Conservation (phyloP, 2,329 filamentous ascomycete genomes). For the Penicillium concentricum region DNA sequence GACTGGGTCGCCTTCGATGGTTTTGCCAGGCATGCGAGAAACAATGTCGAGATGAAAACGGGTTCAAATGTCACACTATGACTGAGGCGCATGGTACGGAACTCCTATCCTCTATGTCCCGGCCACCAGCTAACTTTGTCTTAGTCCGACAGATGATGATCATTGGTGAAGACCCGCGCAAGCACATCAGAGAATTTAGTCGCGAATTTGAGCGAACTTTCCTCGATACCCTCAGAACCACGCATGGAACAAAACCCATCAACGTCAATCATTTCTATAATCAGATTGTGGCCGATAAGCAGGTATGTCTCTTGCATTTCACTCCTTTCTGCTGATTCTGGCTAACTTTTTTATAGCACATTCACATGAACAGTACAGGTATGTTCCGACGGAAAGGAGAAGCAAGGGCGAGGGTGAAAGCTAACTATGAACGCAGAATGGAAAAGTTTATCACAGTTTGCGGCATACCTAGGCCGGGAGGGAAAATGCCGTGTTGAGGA, state of each 20-base stretch:
- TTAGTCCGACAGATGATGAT: conserved; percentile 78
- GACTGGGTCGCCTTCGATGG: conserved; percentile 77
- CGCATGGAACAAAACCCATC: conserved; percentile 87
- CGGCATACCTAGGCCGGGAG: conserved; percentile 80
- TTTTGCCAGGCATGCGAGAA: conserved; percentile 83
- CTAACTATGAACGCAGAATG: conserved; percentile 53
- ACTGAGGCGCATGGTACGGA: neutral
- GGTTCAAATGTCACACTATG: conserved; percentile 75
- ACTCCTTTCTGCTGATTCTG: neutral
- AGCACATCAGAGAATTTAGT: conserved; percentile 78
- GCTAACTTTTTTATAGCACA: conserved; percentile 51
- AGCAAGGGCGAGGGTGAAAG: neutral
- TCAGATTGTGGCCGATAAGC: conserved; percentile 73
- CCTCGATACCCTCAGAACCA: conserved; percentile 70
- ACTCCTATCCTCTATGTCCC: neutral
- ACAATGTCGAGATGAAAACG: conserved; percentile 70
- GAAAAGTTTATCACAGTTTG: conserved; percentile 84
- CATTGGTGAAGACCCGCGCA: conserved; percentile 83
- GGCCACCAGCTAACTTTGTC: neutral
- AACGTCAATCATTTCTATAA: conserved; percentile 94
- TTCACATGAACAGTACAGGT: conserved; percentile 86
- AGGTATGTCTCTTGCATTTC: neutral
- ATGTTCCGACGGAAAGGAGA: neutral
- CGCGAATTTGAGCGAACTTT: conserved; percentile 81
- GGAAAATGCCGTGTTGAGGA: conserved; percentile 90